A percentile compares a stretch with the other conserved stretches of the same genome.
Evolutionary conservation across 164 flowering plant genomes (phyloP).

Genomic region (Warburgia ugandensis): DNA sequence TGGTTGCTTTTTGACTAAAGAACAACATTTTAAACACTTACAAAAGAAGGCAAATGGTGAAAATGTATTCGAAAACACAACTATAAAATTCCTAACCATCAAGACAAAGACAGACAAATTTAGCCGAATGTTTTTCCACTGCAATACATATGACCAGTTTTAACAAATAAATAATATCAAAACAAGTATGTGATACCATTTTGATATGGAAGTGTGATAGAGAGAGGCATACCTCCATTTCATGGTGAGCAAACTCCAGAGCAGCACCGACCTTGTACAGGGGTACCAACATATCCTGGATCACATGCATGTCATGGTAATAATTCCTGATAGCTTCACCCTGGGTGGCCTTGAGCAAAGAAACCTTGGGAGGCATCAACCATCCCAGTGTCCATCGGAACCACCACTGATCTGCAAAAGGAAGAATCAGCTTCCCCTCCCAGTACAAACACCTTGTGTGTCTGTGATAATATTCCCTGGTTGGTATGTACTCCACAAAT

Average conservation of each 20-base stretch:
- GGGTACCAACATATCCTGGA: constrained; percentile 99
- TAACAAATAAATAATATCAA: too few species aligned
- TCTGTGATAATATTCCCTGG: constrained; percentile 93
- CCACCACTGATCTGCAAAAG: constrained; percentile 96
- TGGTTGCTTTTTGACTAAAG: too few species aligned
- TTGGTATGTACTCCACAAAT: constrained; percentile 97
- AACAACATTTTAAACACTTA: too few species aligned
- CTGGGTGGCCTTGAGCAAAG: constrained; percentile 94
- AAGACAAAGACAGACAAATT: too few species aligned
- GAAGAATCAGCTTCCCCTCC: constrained; percentile 99
- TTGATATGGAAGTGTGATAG: not conserved
- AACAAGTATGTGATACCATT: too few species aligned
- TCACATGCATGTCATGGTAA: constrained; percentile 98
- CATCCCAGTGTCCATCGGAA: constrained; percentile 85
- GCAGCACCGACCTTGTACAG: constrained; percentile 96
- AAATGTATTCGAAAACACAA: not conserved
- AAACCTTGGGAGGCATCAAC: constrained; percentile 99
- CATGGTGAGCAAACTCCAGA: constrained; percentile 73
- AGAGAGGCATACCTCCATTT: constrained; percentile 74
- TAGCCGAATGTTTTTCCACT: too few species aligned
- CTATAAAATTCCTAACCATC: not conserved
- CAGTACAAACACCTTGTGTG: constrained; percentile 96
- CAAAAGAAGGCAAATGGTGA: too few species aligned
- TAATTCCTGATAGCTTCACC: constrained; percentile 97
- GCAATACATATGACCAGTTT: too few species aligned